phyloP scores from a whole-genome alignment of 306 rosid species.

The Cercis canadensis region DNA sequence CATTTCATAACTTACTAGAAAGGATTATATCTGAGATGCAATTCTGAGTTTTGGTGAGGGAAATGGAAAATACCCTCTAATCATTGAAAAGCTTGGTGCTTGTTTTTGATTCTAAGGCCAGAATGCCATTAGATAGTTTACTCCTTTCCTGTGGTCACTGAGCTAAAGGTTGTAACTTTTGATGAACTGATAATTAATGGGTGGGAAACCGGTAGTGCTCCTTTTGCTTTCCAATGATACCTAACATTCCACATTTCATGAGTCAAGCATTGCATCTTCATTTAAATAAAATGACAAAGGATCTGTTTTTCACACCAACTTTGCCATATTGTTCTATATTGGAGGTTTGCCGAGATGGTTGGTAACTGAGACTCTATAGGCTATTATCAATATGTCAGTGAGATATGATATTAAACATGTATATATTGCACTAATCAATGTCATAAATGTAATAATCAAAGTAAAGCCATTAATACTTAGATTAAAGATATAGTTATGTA shows the following conservation, averaged over 20 bases:
- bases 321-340: not conserved
- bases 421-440: no score
- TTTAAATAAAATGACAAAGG: constrained; percentile 3
- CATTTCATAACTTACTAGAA: not conserved
- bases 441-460: constrained; percentile 2
- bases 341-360: not conserved
- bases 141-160: not conserved
- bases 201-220: not conserved
- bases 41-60: not conserved
- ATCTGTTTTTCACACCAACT: not conserved
- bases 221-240: not conserved
- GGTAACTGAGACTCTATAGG: not conserved
- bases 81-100: not conserved
- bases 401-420: not conserved
- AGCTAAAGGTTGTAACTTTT: not conserved
- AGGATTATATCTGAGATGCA: not conserved
- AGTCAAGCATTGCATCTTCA: constrained; percentile 4
- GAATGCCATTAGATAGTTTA: not conserved
- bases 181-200: constrained; percentile 21
- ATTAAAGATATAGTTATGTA: no score
- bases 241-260: no score
- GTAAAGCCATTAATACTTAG: not conserved
- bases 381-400: not conserved
- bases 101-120: not conserved
- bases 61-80: not conserved